Conservation (phyloP, 306 rosid species). For the Betula pendula region DNA sequence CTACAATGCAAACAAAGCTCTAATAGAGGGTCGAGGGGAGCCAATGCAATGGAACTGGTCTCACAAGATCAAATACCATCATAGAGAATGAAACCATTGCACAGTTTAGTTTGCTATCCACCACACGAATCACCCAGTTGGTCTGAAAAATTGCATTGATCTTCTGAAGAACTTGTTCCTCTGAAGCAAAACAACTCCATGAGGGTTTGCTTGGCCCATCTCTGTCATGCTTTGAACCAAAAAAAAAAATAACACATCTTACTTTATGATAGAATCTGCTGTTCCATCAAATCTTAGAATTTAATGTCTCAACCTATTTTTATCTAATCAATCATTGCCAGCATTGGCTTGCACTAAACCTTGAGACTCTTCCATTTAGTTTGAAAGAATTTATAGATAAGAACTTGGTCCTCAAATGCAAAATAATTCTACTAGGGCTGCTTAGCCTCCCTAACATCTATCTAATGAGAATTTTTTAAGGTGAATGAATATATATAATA, state of each 20-base stretch:
- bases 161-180: background rate
- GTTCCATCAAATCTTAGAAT: no score
- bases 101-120: background rate
- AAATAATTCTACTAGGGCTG: background rate
- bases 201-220: slow-evolving; percentile 3
- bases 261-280: background rate
- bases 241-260: background rate
- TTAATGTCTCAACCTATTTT: background rate
- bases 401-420: background rate
- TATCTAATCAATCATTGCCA: background rate
- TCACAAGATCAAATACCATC: background rate
- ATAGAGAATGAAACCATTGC: background rate
- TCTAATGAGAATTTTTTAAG: no score
- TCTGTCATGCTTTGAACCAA: background rate
- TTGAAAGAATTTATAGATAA: background rate
- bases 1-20: background rate
- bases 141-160: background rate
- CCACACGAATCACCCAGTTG: background rate
- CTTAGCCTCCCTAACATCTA: background rate
- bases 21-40: background rate
- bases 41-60: background rate
- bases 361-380: background rate
- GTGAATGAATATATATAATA: background rate
- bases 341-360: background rate
- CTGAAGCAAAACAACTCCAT: background rate